A percentile compares a stretch with the other conserved stretches of the same genome.
phyloP scores from a whole-genome alignment of 495 filamentous ascomycete species.

The Astrocystis sublimbata region DNA sequence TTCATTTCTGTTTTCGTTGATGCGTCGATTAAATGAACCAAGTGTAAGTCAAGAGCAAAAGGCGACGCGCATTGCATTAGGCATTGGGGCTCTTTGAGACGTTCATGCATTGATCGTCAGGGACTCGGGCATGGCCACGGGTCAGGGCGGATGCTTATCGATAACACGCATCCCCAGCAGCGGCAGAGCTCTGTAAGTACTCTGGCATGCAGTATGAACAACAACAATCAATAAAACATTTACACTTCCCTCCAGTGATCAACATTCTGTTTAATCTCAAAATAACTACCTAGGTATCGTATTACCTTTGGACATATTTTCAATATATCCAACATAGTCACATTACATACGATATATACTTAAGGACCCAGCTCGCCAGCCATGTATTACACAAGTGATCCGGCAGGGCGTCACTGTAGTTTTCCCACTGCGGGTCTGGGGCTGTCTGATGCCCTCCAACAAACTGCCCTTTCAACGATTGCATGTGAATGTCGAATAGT shows the following conservation, averaged over 20 bases:
- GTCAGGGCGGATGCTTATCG: background rate
- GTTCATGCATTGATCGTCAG: background rate
- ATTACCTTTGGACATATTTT: too few species aligned
- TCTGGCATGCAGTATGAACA: too few species aligned
- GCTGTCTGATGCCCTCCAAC: background rate
- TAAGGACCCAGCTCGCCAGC: too few species aligned
- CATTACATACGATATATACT: too few species aligned
- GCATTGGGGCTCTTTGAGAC: background rate
- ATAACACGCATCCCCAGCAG: background rate
- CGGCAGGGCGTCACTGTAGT: too few species aligned
- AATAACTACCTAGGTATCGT: too few species aligned
- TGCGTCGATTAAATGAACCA: background rate
- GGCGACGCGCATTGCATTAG: background rate
- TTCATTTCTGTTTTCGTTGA: conserved; percentile 22
- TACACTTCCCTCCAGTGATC: too few species aligned
- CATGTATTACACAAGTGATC: too few species aligned
- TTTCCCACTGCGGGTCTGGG: background rate
- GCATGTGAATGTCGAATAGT: background rate
- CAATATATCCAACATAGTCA: too few species aligned
- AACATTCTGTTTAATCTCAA: too few species aligned
- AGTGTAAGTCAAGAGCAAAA: background rate
- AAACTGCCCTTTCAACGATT: background rate
- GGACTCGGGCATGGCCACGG: background rate
- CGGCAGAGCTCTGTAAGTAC: background rate
- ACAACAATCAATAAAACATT: too few species aligned